Evolutionary conservation across 2,329 filamentous ascomycete genomes (phyloP).

Genomic region (Fusarium longipes): DNA sequence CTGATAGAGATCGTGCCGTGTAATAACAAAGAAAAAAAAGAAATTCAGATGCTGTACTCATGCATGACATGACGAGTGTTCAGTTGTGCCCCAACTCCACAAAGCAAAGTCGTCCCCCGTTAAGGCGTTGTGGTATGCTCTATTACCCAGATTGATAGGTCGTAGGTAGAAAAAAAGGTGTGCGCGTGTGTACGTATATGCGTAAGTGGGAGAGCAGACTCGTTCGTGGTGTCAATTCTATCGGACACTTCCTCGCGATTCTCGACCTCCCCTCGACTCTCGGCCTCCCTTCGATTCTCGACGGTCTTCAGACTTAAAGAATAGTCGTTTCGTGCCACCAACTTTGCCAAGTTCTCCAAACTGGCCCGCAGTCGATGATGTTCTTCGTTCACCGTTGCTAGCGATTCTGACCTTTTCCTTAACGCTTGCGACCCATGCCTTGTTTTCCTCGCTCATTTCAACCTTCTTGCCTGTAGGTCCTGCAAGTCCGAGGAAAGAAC

Average conservation of each 20-base stretch:
- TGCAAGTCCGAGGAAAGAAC: slow-evolving; percentile 72
- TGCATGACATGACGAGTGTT: slow-evolving; percentile 36
- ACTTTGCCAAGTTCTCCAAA: slow-evolving; percentile 79
- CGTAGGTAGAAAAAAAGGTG: slow-evolving; percentile 6
- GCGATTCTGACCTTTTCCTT: slow-evolving; percentile 81
- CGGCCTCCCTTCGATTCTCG: slow-evolving; percentile 33
- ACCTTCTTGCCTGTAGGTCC: slow-evolving; percentile 74
- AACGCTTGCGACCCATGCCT: slow-evolving; percentile 85
- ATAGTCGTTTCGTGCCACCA: slow-evolving; percentile 78
- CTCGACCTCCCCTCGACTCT: slow-evolving; percentile 27
- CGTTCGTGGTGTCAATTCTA: slow-evolving; percentile 23
- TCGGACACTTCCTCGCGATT: slow-evolving; percentile 38
- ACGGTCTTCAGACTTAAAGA: slow-evolving; percentile 56
- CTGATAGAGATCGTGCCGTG: slow-evolving; percentile 35
- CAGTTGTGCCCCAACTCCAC: slow-evolving; percentile 42
- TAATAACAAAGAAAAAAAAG: slow-evolving; percentile 27
- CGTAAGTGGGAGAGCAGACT: slow-evolving; percentile 18
- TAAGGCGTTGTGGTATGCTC: slow-evolving; percentile 36
- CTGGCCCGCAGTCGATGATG: slow-evolving; percentile 46
- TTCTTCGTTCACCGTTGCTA: slow-evolving; percentile 65
- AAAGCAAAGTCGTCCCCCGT: slow-evolving; percentile 40
- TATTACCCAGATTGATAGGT: slow-evolving; percentile 28
- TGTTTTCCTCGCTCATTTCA: slow-evolving; percentile 77
- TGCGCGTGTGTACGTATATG: neutral
- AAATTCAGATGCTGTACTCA: slow-evolving; percentile 39